phyloP scores from a whole-genome alignment of 2,329 filamentous ascomycete genomes.

The Raffaelea ambrosiae region DNA sequence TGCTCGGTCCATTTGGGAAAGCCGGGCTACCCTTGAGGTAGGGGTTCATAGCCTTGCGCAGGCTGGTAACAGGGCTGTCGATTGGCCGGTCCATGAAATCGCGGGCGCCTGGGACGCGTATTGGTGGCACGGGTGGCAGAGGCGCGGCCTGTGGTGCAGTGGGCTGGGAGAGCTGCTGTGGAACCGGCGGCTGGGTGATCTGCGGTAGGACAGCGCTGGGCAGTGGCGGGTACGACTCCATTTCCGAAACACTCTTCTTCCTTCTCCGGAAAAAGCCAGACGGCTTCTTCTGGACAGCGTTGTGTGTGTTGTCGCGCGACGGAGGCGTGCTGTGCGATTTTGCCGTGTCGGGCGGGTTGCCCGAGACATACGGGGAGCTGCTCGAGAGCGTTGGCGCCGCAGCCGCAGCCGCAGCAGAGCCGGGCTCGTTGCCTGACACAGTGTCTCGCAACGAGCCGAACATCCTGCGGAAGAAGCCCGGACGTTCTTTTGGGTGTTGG shows the following conservation, averaged over 20 bases:
- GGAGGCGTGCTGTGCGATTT: conserved; percentile 37
- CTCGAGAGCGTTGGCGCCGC: neutral
- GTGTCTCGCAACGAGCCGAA: conserved; percentile 66
- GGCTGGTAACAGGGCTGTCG: conserved; percentile 65
- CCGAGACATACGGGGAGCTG: conserved; percentile 22
- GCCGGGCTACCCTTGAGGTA: conserved; percentile 47
- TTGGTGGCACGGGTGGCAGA: conserved; percentile 24
- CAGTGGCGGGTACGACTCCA: conserved; percentile 48
- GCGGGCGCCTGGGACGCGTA: conserved; percentile 23
- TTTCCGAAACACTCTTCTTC: conserved; percentile 79
- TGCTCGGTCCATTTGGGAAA: neutral
- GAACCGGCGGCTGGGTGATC: conserved; percentile 26
- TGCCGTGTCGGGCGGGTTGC: conserved; percentile 23
- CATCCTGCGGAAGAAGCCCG: conserved; percentile 87
- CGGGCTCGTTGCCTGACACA: conserved; percentile 13
- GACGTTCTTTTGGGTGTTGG: conserved; percentile 51
- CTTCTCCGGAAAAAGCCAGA: conserved; percentile 90
- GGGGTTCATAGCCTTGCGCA: conserved; percentile 80
- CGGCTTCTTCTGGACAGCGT: conserved; percentile 71
- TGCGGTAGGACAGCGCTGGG: conserved; percentile 29
- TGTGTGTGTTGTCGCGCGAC: conserved; percentile 42
- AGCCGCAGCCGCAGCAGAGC: conserved; percentile 10
- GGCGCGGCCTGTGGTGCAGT: conserved; percentile 20
- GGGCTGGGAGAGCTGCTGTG: conserved; percentile 9
- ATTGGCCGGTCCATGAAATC: conserved; percentile 24